phyloP scores from a whole-genome alignment of 495 filamentous ascomycete species.

The Daldinia decipiens region DNA sequence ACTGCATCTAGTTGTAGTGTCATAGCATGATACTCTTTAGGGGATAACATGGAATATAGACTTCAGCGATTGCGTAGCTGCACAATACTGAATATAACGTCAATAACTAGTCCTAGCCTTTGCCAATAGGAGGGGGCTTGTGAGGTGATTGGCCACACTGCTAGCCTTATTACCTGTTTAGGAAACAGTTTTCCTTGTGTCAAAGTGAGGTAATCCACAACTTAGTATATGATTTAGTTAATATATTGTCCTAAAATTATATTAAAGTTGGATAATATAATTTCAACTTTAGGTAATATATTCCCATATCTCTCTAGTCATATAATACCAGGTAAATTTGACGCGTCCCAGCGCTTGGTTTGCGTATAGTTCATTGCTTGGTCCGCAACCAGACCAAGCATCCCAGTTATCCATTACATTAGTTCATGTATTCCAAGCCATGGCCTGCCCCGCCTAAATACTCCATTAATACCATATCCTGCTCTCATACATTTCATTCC shows the following conservation, averaged over 20 bases:
- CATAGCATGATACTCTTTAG: too few relatives aligned
- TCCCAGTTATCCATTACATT: constrained; percentile 38
- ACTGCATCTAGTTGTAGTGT: too few relatives aligned
- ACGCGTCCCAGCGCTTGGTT: constrained; percentile 49
- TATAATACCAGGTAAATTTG: constrained; percentile 2
- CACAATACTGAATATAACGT: neutral
- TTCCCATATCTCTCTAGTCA: neutral
- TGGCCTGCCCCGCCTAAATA: neutral
- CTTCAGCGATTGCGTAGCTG: too few relatives aligned
- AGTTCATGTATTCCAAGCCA: constrained; percentile 3
- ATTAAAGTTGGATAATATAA: neutral
- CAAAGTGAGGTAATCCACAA: neutral
- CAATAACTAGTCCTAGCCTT: neutral
- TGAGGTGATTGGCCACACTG: constrained; percentile 25
- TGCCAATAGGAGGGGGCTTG: neutral
- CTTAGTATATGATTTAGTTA: neutral
- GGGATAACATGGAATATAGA: too few relatives aligned
- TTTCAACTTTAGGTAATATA: neutral
- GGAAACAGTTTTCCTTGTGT: constrained; percentile 14
- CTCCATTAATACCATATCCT: neutral
- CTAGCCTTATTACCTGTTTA: constrained; percentile 21
- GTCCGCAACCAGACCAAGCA: neutral
- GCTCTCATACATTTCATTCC: neutral
- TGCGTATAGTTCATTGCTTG: constrained; percentile 34
- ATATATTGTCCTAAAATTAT: neutral